Percentiles rank a stretch among this genome's conserved stretches.
Evolutionary conservation across 192 early-diverging fungal genomes (phyloP).

Genomic region (Coemansia sp.): DNA sequence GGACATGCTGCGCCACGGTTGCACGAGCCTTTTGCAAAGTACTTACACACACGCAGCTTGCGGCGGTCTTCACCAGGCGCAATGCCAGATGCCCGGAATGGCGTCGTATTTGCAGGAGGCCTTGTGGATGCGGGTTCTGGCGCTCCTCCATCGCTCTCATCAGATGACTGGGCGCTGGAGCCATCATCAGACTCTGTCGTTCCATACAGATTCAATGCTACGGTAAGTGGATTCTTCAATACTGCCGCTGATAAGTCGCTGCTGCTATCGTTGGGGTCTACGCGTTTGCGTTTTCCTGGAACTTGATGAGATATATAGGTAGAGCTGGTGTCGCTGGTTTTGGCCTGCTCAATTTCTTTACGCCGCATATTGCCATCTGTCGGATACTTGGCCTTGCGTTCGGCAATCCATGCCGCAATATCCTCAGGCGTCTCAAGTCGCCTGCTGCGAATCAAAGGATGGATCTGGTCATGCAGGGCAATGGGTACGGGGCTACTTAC

Average conservation of each 20-base stretch:
- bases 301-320: neutral
- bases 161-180: neutral
- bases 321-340: neutral
- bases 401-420: slow-evolving; percentile 80
- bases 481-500: neutral
- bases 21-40: slow-evolving; percentile 32
- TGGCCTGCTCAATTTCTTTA: slow-evolving; percentile 42
- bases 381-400: slow-evolving; percentile 77
- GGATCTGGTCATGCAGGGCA: slow-evolving; percentile 24
- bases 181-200: neutral
- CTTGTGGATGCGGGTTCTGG: slow-evolving; percentile 26
- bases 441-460: slow-evolving; percentile 47
- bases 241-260: neutral
- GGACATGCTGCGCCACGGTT: slow-evolving; percentile 25
- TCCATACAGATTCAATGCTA: neutral
- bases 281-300: slow-evolving; percentile 22
- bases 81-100: slow-evolving; percentile 27
- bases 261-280: neutral
- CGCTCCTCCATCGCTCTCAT: slow-evolving; percentile 8
- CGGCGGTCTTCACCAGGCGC: slow-evolving; percentile 38
- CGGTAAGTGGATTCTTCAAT: neutral
- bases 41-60: slow-evolving; percentile 37
- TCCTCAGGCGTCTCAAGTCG: slow-evolving; percentile 67
- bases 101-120: neutral
- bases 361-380: slow-evolving; percentile 65